Evolutionary conservation across 768 basidiomycete species (phyloP), one percentile per base, ranked within the genome.

Genomic region (Suillus occidentalis): DNA sequence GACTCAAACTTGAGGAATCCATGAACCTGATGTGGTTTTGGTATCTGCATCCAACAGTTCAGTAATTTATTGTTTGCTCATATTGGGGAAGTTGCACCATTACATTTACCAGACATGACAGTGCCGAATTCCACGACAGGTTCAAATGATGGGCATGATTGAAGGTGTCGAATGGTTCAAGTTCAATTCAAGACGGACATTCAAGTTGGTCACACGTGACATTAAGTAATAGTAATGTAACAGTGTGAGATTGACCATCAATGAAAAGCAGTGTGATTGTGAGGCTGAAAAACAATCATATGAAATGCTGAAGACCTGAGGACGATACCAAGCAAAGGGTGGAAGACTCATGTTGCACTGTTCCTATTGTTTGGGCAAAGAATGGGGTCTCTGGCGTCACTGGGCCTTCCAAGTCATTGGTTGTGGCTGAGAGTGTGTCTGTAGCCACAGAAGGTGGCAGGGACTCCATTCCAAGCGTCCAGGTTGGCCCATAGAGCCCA

Each of bases 131-230:
- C n/a, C n/a, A n/a, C n/a, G n/a, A n/a, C n/a, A n/a, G n/a, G n/a
- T n/a, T n/a, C n/a, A n/a, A n/a, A n/a, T n/a, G 39, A 98, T 97
- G 79, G 28, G 28, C 28, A 28, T 28, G 28, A 28, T 28, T 28
- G 28, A 28, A 28, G 28, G 3, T 28, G 28, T 28, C 28, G 28
- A 28, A 28, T 3, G 28, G 28, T 28, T 28, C 28, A 3, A 28
- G 28, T 28, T 28, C 28, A 28, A 28, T 28, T 28, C 28, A 28
- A 28, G 28, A 28, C 28, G 28, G 28, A 92, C n/a, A n/a, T n/a
- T n/a, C n/a, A n/a, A n/a, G n/a, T n/a, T n/a, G n/a, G n/a, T n/a
- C n/a, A n/a, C n/a, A n/a, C n/a, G n/a, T n/a, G n/a, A n/a, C n/a
- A n/a, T n/a, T n/a, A n/a, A n/a, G n/a, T n/a, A n/a, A n/a, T n/a